Conservation (phyloP, 768 basidiomycete genomes). For the Neoboletus magnificus region DNA sequence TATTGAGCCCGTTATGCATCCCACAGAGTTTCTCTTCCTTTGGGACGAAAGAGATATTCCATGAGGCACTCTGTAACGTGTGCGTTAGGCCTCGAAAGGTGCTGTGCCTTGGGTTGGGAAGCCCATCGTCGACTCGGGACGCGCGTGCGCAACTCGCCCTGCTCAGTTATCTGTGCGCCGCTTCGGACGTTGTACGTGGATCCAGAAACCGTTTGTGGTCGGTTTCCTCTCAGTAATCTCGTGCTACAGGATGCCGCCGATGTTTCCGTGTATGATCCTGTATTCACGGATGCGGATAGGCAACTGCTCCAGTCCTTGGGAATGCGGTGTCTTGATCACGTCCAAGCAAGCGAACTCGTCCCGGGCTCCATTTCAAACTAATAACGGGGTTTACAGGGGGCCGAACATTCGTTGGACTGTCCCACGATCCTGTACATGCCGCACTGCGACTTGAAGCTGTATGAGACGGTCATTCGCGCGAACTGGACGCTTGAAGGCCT, state of each 20-base stretch:
- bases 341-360: slow-evolving; percentile 46
- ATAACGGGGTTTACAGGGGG: slow-evolving; percentile 28
- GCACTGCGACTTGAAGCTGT: slow-evolving; percentile 70
- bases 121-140: slow-evolving; percentile 58
- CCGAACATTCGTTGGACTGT: slow-evolving; percentile 27
- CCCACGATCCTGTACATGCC: slow-evolving; percentile 77
- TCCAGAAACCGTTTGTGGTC: slow-evolving; percentile 8
- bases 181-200: slow-evolving; percentile 58
- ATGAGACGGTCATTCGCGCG: slow-evolving; percentile 59
- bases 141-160: slow-evolving; percentile 69
- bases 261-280: slow-evolving; percentile 66
- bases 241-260: slow-evolving; percentile 41
- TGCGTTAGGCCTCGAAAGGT: slow-evolving; percentile 33
- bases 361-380: slow-evolving; percentile 3
- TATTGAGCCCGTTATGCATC: slow-evolving; percentile 9
- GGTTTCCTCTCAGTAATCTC: slow-evolving; percentile 1
- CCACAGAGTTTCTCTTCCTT: neutral
- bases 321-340: slow-evolving; percentile 38
- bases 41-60: slow-evolving; percentile 34
- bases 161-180: slow-evolving; percentile 51
- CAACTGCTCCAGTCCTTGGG: slow-evolving; percentile 43
- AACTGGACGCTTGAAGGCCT: slow-evolving; percentile 56
- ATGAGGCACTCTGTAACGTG: slow-evolving; percentile 30
- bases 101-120: slow-evolving; percentile 73
- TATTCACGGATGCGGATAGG: slow-evolving; percentile 62